phyloP scores from a whole-genome alignment of 768 basidiomycete genomes.

The Ramaria rubella region DNA sequence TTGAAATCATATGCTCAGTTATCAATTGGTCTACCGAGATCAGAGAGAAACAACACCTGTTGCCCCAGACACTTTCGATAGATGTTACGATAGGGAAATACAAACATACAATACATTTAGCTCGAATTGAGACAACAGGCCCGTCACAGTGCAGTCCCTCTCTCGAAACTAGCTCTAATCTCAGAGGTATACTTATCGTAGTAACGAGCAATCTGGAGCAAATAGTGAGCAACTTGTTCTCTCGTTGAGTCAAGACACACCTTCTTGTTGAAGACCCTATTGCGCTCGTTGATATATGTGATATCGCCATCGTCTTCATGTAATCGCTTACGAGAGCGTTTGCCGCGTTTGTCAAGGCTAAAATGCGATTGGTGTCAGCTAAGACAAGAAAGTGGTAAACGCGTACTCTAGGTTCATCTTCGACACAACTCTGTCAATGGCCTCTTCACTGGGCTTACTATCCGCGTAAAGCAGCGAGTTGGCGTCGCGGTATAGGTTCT shows the following conservation, averaged over 20 bases:
- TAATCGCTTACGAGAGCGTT: constrained; percentile 80
- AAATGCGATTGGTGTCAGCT: constrained; percentile 7
- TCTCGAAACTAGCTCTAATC: constrained; percentile 95
- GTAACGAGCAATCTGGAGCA: constrained; percentile 75
- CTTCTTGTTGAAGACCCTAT: constrained; percentile 98
- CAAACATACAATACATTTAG: no score
- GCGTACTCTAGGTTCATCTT: constrained; percentile 94
- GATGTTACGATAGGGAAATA: no score
- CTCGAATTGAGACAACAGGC: no score
- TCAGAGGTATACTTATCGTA: constrained; percentile 97
- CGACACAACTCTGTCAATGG: constrained; percentile 83
- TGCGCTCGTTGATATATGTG: constrained; percentile 98
- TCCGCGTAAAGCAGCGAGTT: constrained; percentile 92
- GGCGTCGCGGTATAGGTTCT: constrained; percentile 87
- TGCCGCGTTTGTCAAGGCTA: constrained; percentile 85
- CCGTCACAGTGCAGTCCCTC: constrained; percentile 77
- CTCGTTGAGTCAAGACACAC: constrained; percentile 31
- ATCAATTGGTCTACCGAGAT: background rate
- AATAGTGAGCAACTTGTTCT: background rate
- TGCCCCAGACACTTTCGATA: no score
- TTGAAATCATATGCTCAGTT: background rate
- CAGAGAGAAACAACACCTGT: no score
- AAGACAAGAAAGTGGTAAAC: constrained; percentile 1
- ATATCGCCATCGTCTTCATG: constrained; percentile 95
- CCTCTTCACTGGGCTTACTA: constrained; percentile 91